Evolutionary conservation across 2,329 filamentous ascomycete genomes (phyloP).

Genomic region (Cadophora sp.): DNA sequence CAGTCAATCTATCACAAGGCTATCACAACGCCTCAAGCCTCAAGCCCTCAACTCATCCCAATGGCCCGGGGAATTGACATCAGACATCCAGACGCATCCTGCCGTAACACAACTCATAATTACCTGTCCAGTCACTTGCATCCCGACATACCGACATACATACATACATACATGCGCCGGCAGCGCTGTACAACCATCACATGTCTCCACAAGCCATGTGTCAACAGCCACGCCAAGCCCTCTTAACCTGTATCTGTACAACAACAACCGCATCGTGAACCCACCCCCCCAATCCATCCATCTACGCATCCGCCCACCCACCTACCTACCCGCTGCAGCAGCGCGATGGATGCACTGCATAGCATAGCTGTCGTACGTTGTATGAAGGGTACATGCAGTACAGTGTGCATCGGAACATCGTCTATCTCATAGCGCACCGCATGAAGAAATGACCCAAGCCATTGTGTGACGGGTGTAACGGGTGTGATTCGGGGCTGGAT

Average conservation of each 20-base stretch:
- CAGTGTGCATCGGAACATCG: background rate
- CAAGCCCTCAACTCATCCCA: background rate
- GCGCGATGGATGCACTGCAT: too few relatives aligned
- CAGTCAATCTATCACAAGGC: background rate
- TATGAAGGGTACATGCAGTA: background rate
- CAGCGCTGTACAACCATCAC: background rate
- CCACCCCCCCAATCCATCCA: background rate
- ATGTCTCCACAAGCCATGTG: background rate
- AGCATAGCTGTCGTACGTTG: constrained; percentile 1
- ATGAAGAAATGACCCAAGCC: constrained; percentile 9
- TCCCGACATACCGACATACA: too few relatives aligned
- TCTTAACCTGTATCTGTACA: background rate
- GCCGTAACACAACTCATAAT: background rate
- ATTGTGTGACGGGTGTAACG: background rate
- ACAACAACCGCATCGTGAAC: constrained; percentile 12
- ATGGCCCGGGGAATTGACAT: background rate
- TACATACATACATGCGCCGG: background rate
- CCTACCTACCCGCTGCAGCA: background rate
- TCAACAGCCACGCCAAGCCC: background rate
- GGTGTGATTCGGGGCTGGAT: background rate
- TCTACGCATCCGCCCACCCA: background rate
- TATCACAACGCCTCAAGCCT: background rate
- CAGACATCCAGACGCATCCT: background rate
- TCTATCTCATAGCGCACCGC: background rate
- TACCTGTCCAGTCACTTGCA: background rate